Evolutionary conservation across 176 grass and related monocot species (phyloP).

Genomic region (Pharus latifolius): DNA sequence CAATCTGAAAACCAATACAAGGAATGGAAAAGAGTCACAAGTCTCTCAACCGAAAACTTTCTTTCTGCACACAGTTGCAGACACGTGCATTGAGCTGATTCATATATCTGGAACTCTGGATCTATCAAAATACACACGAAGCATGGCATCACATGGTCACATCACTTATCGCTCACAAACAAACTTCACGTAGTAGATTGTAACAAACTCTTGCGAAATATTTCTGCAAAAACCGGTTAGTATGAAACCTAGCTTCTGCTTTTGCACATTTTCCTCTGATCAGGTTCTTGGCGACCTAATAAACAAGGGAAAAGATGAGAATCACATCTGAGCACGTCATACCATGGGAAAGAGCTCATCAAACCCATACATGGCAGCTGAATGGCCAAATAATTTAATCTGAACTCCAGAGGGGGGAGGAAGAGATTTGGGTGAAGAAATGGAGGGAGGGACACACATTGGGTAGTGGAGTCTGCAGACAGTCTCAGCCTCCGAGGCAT

Average conservation of each 20-base stretch:
- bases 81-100: no score
- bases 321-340: no score
- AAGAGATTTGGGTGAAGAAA: background rate
- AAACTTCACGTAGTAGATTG: background rate
- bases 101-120: background rate
- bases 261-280: background rate
- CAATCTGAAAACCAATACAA: no score
- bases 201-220: no score
- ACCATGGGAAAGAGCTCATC: no score
- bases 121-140: background rate
- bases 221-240: no score
- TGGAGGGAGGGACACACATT: background rate
- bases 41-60: background rate
- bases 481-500: constrained; percentile 8
- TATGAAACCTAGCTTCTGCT: background rate
- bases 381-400: background rate
- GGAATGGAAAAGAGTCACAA: no score
- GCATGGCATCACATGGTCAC: background rate
- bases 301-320: background rate
- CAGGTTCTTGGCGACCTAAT: background rate
- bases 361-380: background rate
- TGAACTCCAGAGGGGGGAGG: background rate
- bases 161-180: background rate
- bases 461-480: constrained; percentile 28
- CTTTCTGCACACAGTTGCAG: background rate